Evolutionary conservation across 1,284 basidiomycete species (phyloP).

Genomic region (Naganishia sp.): DNA sequence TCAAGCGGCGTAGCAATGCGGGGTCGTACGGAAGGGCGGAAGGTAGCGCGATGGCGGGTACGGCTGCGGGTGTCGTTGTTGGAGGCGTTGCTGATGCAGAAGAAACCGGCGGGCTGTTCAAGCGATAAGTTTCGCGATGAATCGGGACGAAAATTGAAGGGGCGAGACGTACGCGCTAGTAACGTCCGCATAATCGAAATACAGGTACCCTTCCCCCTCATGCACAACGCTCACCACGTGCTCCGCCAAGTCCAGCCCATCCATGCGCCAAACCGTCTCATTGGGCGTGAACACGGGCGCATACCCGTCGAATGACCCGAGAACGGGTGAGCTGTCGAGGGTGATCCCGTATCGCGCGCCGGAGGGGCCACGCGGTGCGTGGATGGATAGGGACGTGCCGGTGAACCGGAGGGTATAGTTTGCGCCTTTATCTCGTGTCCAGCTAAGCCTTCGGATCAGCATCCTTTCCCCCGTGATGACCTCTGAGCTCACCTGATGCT

Average conservation of each 20-base stretch:
- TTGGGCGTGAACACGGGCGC: slow-evolving; percentile 9
- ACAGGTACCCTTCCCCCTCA: slow-evolving; percentile 15
- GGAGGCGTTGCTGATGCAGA: neutral
- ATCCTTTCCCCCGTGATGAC: neutral
- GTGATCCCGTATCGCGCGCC: neutral
- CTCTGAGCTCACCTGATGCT: slow-evolving; percentile 20
- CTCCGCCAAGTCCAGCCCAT: slow-evolving; percentile 3
- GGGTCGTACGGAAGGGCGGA: neutral
- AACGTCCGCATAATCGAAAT: slow-evolving; percentile 26
- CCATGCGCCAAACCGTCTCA: slow-evolving; percentile 5
- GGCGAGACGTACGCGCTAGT: slow-evolving; percentile 1
- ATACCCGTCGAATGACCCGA: neutral
- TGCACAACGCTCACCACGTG: slow-evolving; percentile 10
- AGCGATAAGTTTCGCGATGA: neutral
- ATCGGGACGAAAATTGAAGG: neutral
- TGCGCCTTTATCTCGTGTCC: slow-evolving; percentile 6
- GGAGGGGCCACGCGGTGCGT: slow-evolving; percentile 13
- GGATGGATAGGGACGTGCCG: slow-evolving; percentile 1
- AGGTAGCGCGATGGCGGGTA: neutral
- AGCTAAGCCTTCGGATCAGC: neutral
- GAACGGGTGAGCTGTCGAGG: slow-evolving; percentile 1
- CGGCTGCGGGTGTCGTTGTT: neutral
- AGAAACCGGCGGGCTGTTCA: neutral
- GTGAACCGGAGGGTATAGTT: slow-evolving; percentile 16
- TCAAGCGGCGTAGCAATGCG: neutral